Base-by-base conservation (phyloP, 345 rosid species). In the Arabidopsis suecica region DNA sequence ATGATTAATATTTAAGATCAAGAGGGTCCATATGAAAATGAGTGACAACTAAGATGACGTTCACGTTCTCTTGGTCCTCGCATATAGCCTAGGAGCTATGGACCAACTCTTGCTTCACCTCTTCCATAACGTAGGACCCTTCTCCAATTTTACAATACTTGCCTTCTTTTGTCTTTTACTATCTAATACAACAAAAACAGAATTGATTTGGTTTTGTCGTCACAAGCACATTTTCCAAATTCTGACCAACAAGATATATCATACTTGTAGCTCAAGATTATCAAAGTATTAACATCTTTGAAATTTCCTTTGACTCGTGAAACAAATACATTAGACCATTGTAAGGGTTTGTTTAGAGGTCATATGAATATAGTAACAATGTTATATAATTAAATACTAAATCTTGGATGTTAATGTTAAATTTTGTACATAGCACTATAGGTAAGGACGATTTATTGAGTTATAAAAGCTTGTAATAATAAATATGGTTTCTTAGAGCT, bases 81-180 rank as follows among this genome's bases (percentile, higher is more conserved):
- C 25, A 48, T 28, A 49, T 45, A 57, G 38, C 73, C 73, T 66
- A 66, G 53, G 57, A 62, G 63, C 44, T 18, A 48, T 74, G 73
- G 73, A 75, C 68, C 79, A 75, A 28, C 32, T 62, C 66, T 58
- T 51, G 75, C 68, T 51, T 49, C 62, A 49, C 61, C 73, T 48
- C 62, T 75, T 75, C 73, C 73, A 67, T 68, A 49, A 49, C 62
- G 73, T 75, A 75, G 79, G 77, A 66, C 78, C 78, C 66, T 74
- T 58, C 72, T 64, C 37, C 56, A 47, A 6, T 49, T 49, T 13
- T 36, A 32, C 58, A 18, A 50, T 23, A 48, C 69, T 74, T 65
- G 65, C 14, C 67, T 49, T 65, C 23, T 72, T 51, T 71, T 71
- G 18, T 54, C 67, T 58, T 50, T 65, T 57, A 36, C 56, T 57